Evolutionary conservation across 345 rosid genomes (phyloP).

Genomic region (Eucalyptus erythrocorys): DNA sequence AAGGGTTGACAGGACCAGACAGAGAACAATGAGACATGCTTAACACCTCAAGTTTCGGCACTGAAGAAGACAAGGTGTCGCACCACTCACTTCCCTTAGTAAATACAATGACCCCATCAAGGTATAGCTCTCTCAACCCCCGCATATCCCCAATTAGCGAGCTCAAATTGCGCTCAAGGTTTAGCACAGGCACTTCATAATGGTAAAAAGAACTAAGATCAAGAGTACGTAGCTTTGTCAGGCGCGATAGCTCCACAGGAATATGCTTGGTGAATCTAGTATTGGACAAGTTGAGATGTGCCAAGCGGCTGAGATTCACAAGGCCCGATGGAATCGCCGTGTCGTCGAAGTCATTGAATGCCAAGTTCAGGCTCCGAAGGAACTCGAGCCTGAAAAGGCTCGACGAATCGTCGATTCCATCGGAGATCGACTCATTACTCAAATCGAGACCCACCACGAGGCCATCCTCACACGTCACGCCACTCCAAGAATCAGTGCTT

Average conservation of each 20-base stretch:
- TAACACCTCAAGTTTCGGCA: slow-evolving; percentile 4
- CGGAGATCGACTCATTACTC: accelerated
- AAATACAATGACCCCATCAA: accelerated
- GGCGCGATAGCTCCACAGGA: background rate
- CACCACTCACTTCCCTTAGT: background rate
- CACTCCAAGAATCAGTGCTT: slow-evolving; percentile 9
- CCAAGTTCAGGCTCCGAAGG: background rate
- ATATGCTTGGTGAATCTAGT: accelerated
- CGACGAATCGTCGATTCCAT: accelerated
- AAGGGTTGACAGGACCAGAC: slow-evolving; percentile 8
- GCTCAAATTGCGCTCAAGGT: slow-evolving; percentile 1
- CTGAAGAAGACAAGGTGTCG: background rate
- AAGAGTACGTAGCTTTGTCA: background rate
- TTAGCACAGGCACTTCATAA: slow-evolving; percentile 2
- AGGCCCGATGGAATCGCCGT: accelerated
- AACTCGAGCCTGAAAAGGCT: background rate
- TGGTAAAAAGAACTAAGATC: accelerated
- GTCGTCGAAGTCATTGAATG: accelerated
- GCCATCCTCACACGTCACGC: slow-evolving; percentile 17
- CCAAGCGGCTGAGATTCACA: accelerated
- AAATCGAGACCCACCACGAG: background rate
- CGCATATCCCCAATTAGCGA: background rate
- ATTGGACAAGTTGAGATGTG: background rate
- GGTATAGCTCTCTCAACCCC: accelerated
- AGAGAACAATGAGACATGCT: slow-evolving; percentile 12